These are phyloP conservation scores for Datisca glomerata DNA, from an alignment of 306 rosid species.

Conservation along the genomic window DNA sequence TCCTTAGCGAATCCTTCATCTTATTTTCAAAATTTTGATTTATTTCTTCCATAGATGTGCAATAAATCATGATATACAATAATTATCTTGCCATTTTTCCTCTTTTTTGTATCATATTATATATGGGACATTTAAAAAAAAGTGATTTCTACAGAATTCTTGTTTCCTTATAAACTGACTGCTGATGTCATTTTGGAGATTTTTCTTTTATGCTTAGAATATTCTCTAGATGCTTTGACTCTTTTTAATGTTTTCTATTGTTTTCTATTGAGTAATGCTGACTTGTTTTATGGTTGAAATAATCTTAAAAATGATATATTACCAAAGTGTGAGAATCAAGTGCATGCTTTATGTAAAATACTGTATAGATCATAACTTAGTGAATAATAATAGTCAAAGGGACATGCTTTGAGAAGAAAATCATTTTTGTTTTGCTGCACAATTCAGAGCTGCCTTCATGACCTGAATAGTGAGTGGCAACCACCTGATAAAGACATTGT, in stretches of 20 bases:
- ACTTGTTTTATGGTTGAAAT: too few species aligned
- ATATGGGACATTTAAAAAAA: too few species aligned
- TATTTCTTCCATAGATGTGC: background rate
- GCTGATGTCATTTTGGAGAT: background rate
- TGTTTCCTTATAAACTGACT: conserved; percentile 1
- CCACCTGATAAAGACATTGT: conserved; percentile 35
- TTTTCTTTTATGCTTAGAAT: background rate
- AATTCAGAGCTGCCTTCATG: conserved; percentile 40
- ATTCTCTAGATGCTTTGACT: conserved; percentile 3
- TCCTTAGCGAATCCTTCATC: background rate
- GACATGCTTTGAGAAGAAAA: background rate
- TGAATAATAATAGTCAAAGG: background rate
- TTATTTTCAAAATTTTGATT: background rate
- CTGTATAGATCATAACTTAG: background rate
- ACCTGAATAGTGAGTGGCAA: conserved; percentile 42
- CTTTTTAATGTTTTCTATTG: background rate
- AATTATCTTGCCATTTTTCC: too few species aligned
- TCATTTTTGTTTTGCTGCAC: conserved; percentile 2
- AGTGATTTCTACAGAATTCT: too few species aligned
- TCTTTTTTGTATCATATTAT: too few species aligned
- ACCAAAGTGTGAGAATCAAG: too few species aligned
- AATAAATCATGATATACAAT: too few species aligned
- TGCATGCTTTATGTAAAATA: too few species aligned
- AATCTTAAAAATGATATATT: too few species aligned
- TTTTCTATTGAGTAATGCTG: background rate